Evolutionary conservation across 192 early-diverging fungal species (phyloP), one percentile per base, ranked within the genome.

Genomic region (Entrophospora sp.): DNA sequence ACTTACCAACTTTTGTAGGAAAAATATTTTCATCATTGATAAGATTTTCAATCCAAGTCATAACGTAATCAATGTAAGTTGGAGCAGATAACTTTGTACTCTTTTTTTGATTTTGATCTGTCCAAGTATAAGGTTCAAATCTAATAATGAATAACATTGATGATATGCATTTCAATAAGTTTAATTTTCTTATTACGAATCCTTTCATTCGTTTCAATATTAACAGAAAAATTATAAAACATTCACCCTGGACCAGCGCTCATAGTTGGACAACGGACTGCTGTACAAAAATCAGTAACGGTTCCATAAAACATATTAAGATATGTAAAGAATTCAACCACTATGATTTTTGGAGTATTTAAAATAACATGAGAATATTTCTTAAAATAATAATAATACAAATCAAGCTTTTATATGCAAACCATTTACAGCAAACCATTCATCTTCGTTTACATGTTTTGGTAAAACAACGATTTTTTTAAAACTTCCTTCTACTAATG

Each of bases 281-380:
- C 76, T 3, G 90, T 91, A 78, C 95, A 97, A 76, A 87, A 95
- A 61, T 95, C 87, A 14, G 87, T 83, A 48, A 97, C 76, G 16
- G 88, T 81, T 32, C 91, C 87, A 74, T 94, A 95, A 71, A 95
- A 95, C 68, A 92, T 76, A 71, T 91, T 92, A 58, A 89, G 80
- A 68, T 91, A 86, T 71, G 89, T 89, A 79, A 94, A 94, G 72
- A 97, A 97, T 68, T 97, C 93, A 70, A 93, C 88, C 0, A 86
- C 84, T 86, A 64, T 2, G 13, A 25, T 5, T 14, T 20, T 70
- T 53, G 25, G 40, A 37, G 48, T 32, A 12, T n/a, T n/a, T n/a
- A 10, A 5, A 42, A 36, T 32, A 5, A 14, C 57, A 35, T 5
- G 3, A 30, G 22, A 20, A 61, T 1, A 45, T 24, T 1, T 14